These are phyloP conservation scores for Penicillium nucicola DNA, from an alignment of 495 filamentous ascomycete genomes.

Conservation along the genomic window DNA sequence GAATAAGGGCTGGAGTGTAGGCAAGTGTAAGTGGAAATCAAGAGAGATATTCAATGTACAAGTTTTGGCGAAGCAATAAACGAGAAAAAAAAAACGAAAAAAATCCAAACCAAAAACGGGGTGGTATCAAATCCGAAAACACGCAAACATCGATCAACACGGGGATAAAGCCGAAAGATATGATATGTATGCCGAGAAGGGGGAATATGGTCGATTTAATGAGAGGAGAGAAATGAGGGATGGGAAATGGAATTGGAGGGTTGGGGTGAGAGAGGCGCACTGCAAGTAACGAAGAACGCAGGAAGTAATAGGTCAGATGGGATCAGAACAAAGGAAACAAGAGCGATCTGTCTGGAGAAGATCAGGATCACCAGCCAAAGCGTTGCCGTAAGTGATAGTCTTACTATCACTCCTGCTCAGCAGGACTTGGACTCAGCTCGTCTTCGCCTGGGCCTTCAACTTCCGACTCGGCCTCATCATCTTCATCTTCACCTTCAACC, in stretches of 20 bases:
- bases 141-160: slow-evolving; percentile 20
- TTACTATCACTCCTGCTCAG: slow-evolving; percentile 2
- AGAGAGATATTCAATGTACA: slow-evolving; percentile 18
- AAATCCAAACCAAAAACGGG: slow-evolving; percentile 10
- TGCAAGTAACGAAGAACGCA: slow-evolving; percentile 3
- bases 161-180: slow-evolving; percentile 14
- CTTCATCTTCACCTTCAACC: slow-evolving; percentile 3
- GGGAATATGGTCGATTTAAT: slow-evolving; percentile 14
- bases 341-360: not conserved
- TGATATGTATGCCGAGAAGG: slow-evolving; percentile 15
- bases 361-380: too few relatives aligned
- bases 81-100: not conserved
- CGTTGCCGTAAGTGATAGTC: not conserved
- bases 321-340: not conserved
- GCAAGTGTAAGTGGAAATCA: not conserved
- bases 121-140: slow-evolving; percentile 35
- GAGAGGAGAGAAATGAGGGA: slow-evolving; percentile 8
- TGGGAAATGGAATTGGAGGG: not conserved
- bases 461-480: not conserved
- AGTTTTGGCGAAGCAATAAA: not conserved
- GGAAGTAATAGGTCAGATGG: not conserved
- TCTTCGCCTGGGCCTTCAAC: not conserved
- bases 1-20: not conserved
- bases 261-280: not conserved
- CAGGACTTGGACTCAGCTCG: not conserved